phyloP scores from a whole-genome alignment of 441 rosid species.

The Populus hybrid region DNA sequence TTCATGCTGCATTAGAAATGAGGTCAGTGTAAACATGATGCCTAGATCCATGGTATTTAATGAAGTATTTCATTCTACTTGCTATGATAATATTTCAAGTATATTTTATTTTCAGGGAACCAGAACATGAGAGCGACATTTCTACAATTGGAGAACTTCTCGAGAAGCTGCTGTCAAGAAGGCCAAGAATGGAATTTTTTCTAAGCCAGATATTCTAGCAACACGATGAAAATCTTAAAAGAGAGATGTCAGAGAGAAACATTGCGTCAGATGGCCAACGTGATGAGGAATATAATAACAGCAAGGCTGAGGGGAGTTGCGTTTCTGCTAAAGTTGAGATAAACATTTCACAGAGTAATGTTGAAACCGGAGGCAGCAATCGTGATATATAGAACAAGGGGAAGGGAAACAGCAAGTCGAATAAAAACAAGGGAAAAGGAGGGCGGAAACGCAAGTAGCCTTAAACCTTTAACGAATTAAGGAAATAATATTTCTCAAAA shows the following conservation, averaged over 20 bases:
- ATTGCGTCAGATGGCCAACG: neutral
- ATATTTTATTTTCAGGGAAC: neutral
- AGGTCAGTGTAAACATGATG: constrained; percentile 24
- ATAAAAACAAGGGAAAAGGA: neutral
- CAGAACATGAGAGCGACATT: neutral
- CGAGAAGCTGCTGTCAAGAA: constrained; percentile 4
- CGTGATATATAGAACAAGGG: neutral
- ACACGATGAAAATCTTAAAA: neutral
- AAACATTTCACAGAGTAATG: neutral
- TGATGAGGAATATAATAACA: neutral
- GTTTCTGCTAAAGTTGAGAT: neutral
- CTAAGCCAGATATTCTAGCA: neutral
- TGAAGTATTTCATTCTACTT: neutral
- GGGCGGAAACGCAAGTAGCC: neutral
- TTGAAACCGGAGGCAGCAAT: neutral
- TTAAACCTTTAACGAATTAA: neutral
- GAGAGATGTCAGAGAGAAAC: neutral
- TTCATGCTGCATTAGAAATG: constrained; percentile 14
- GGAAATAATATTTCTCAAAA: neutral
- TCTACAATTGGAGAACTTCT: neutral
- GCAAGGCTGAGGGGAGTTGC: neutral
- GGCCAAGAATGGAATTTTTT: neutral
- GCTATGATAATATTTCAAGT: neutral
- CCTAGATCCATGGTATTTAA: neutral
- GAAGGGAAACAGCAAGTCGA: neutral